phyloP scores from a whole-genome alignment of 163 green algal genomes.

The Prototheca cutis region DNA sequence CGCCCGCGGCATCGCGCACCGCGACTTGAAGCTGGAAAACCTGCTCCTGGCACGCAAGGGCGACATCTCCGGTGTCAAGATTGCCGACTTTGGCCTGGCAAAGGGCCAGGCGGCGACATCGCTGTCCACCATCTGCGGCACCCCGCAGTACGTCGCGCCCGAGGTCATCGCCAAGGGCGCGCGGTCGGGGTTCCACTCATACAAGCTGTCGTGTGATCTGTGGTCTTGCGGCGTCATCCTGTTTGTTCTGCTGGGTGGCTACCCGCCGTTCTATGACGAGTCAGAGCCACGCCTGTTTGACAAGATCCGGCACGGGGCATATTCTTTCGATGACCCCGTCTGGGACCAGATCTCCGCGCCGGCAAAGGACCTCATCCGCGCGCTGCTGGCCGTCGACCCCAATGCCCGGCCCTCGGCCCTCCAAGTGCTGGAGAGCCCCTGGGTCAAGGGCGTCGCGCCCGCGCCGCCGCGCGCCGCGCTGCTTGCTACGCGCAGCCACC shows the following conservation, averaged over 20 bases:
- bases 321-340: slow-evolving; percentile 66
- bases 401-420: slow-evolving; percentile 12
- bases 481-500: background rate
- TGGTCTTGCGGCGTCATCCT: slow-evolving; percentile 78
- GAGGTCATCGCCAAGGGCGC: slow-evolving; percentile 68
- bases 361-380: slow-evolving; percentile 48
- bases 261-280: slow-evolving; percentile 77
- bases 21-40: slow-evolving; percentile 81
- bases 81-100: slow-evolving; percentile 82
- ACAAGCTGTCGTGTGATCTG: slow-evolving; percentile 47
- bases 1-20: slow-evolving; percentile 47
- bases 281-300: slow-evolving; percentile 64
- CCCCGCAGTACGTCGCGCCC: slow-evolving; percentile 82
- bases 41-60: slow-evolving; percentile 57
- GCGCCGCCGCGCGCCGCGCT: background rate
- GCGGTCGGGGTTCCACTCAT: slow-evolving; percentile 1
- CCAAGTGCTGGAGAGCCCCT: background rate
- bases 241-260: slow-evolving; percentile 83
- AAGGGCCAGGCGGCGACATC: slow-evolving; percentile 32
- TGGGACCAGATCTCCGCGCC: slow-evolving; percentile 53
- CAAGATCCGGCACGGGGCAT: slow-evolving; percentile 51
- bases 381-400: slow-evolving; percentile 38
- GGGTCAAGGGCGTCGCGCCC: background rate
- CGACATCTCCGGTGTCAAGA: slow-evolving; percentile 74
- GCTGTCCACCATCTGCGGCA: slow-evolving; percentile 59